Evolutionary conservation across 176 grass and related monocot genomes (phyloP).

Genomic region (Otatea glauca): DNA sequence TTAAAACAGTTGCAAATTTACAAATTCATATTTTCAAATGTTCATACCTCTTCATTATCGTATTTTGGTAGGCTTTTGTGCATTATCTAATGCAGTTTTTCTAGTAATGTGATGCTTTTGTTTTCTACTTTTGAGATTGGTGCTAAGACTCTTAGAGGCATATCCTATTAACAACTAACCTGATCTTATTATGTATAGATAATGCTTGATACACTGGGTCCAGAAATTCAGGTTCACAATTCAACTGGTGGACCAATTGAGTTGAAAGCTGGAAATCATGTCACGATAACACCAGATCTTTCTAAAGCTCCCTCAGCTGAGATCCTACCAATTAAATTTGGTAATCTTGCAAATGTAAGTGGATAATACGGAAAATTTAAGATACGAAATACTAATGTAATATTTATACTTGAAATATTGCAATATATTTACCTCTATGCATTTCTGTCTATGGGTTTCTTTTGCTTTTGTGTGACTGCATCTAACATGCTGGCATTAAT

Average conservation of each 20-base stretch:
- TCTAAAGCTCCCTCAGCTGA: slow-evolving; percentile 72
- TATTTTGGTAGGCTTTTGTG: slow-evolving; percentile 20
- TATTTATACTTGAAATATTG: slow-evolving; percentile 3
- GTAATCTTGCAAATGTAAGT: slow-evolving; percentile 86
- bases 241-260: slow-evolving; percentile 66
- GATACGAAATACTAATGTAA: slow-evolving; percentile 3
- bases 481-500: not conserved
- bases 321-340: slow-evolving; percentile 79
- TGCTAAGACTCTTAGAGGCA: slow-evolving; percentile 6
- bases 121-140: slow-evolving; percentile 15
- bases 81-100: slow-evolving; percentile 12
- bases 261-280: slow-evolving; percentile 73
- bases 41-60: not conserved
- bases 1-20: slow-evolving; percentile 9
- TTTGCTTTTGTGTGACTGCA: not conserved
- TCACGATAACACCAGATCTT: slow-evolving; percentile 78
- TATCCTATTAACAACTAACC: slow-evolving; percentile 28
- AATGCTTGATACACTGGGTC: slow-evolving; percentile 96
- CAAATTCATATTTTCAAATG: not conserved
- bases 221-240: slow-evolving; percentile 95
- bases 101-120: not conserved
- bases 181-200: slow-evolving; percentile 55
- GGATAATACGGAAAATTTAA: not conserved
- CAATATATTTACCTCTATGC: not conserved
- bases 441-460: not conserved